A percentile compares a stretch with the other conserved stretches of the same genome.
Evolutionary conservation across 2,329 filamentous ascomycete genomes (phyloP).

Genomic region (Zymoseptoria pseudotritici): DNA sequence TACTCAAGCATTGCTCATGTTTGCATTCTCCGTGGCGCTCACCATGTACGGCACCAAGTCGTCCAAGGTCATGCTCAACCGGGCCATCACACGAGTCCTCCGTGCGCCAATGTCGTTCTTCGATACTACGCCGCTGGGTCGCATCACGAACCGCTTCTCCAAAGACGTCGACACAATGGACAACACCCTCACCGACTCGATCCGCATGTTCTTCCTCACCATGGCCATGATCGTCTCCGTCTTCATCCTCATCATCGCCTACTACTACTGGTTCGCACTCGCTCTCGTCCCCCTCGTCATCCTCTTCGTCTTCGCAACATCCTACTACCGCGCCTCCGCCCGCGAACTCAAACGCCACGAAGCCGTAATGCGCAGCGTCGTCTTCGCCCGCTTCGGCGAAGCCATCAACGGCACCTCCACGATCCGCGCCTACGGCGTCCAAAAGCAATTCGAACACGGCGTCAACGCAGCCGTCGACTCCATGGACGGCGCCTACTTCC

Average conservation of each 20-base stretch:
- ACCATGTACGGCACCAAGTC: conserved; percentile 73
- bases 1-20: conserved; percentile 66
- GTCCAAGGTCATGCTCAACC: conserved; percentile 72
- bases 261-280: conserved; percentile 80
- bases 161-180: conserved; percentile 96
- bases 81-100: conserved; percentile 68
- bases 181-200: conserved; percentile 73
- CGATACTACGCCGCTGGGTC: conserved; percentile 88
- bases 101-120: conserved; percentile 80
- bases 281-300: conserved; percentile 62
- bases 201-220: conserved; percentile 88
- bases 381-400: conserved; percentile 89
- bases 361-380: conserved; percentile 73
- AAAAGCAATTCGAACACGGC: conserved; percentile 63
- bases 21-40: conserved; percentile 69
- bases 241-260: conserved; percentile 87
- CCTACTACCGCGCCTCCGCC: conserved; percentile 84
- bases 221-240: conserved; percentile 74
- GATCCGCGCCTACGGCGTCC: conserved; percentile 82
- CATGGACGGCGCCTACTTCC: conserved; percentile 90
- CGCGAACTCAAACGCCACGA: conserved; percentile 94
- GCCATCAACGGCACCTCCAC: conserved; percentile 75
- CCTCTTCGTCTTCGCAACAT: conserved; percentile 72
- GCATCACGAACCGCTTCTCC: conserved; percentile 94
- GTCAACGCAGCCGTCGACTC: conserved; percentile 71